Evolutionary conservation across 495 filamentous ascomycete genomes (phyloP).

Genomic region (Talaromyces nanjingensis): DNA sequence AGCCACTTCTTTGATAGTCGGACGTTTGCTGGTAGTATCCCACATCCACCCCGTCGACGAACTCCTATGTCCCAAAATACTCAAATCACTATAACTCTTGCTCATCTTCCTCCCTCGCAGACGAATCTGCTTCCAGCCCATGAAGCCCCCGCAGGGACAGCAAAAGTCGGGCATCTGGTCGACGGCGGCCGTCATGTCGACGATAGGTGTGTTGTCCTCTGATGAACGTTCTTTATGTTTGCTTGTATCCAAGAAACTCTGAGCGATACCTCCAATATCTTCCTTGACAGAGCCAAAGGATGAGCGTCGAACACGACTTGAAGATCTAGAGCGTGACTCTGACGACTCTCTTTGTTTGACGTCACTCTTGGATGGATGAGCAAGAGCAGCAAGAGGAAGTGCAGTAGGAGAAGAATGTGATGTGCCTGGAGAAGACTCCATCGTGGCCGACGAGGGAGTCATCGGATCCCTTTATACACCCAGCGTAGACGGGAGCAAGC

Average conservation of each 20-base stretch:
- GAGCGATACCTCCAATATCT: slow-evolving; percentile 50
- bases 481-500: background rate
- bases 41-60: slow-evolving; percentile 48
- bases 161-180: slow-evolving; percentile 48
- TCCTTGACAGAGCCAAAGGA: slow-evolving; percentile 43
- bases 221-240: slow-evolving; percentile 20
- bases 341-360: slow-evolving; percentile 19
- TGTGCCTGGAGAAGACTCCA: background rate
- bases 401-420: background rate
- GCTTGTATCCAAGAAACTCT: slow-evolving; percentile 65
- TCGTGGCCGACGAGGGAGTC: background rate
- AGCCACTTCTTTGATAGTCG: slow-evolving; percentile 22
- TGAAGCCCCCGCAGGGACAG: slow-evolving; percentile 64
- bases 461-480: background rate
- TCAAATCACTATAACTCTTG: slow-evolving; percentile 66
- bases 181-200: slow-evolving; percentile 9
- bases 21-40: slow-evolving; percentile 30
- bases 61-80: slow-evolving; percentile 37
- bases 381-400: background rate
- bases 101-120: slow-evolving; percentile 59
- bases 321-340: slow-evolving; percentile 31
- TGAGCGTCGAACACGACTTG: slow-evolving; percentile 32
- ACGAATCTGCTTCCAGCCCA: slow-evolving; percentile 66
- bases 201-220: slow-evolving; percentile 15
- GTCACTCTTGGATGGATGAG: background rate